Evolutionary conservation across 2,329 filamentous ascomycete species (phyloP), one percentile per base, ranked within the genome.

Genomic region (Colletotrichum lupini): DNA sequence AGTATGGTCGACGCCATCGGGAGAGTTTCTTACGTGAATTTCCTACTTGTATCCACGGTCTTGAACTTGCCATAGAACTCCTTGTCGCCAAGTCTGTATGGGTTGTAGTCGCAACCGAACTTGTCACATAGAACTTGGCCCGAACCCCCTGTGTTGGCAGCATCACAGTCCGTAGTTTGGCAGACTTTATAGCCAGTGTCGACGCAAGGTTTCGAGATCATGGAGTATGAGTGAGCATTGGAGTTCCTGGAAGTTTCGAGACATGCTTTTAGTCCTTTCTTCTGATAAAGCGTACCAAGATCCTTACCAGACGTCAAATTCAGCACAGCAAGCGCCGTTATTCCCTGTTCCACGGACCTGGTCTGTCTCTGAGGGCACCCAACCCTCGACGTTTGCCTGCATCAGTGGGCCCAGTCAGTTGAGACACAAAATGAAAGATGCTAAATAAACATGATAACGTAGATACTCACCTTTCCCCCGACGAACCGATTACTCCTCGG

Each of bases 91-190:
- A 90, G 86, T 77, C 90, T 89, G 87, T 88, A 92, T 26, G 87
- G 82, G 84, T 91, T 92, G 84, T 89, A 92, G 77, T 92, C 90
- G 78, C 91, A 93, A 26, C 91, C 91, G 75, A 90, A 88, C 71
- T 88, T 88, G 80, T 92, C 91, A 81, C 91, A 92, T 42, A 90
- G 74, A 88, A 87, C 73, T 84, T 81, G 62, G 77, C 77, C 14
- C 78, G 82, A 76, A 84, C 86, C 32, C 28, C 83, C 82, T 62
- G 84, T 87, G 66, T 88, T 87, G 76, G 86, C 88, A 16, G 71
- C 71, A 68, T 26, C 53, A 16, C 83, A 81, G 19, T 56, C 52
- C 0, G 19, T 12, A 32, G 24, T 46, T 3, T 68, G 8, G 28
- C 76, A 79, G 46, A 68, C 4, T 7, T 58, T 0, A n/a, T 72